phyloP scores from a whole-genome alignment of 495 filamentous ascomycete genomes.

The Rostrohypoxylon terebratum region DNA sequence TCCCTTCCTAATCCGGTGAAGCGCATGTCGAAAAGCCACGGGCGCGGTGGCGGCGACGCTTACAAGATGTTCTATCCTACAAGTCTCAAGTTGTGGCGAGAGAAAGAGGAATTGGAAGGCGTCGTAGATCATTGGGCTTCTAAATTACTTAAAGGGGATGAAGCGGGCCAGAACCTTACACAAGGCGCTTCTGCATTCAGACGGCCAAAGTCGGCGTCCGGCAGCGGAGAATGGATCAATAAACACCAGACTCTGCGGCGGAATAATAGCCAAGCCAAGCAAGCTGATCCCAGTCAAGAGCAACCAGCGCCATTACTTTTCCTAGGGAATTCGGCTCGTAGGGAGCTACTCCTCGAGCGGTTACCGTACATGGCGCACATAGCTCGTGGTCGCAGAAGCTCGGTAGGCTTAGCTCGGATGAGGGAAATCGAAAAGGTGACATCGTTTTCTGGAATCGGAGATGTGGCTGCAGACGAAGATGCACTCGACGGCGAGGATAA shows the following conservation, averaged over 20 bases:
- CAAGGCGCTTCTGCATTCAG: slow-evolving; percentile 59
- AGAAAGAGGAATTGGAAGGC: slow-evolving; percentile 80
- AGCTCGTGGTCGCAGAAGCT: slow-evolving; percentile 52
- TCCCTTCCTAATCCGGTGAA: slow-evolving; percentile 87
- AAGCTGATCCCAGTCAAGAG: slow-evolving; percentile 26
- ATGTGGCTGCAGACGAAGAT: slow-evolving; percentile 57
- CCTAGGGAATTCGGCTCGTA: slow-evolving; percentile 70
- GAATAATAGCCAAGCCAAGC: slow-evolving; percentile 27
- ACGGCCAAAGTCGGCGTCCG: slow-evolving; percentile 41
- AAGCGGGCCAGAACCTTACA: slow-evolving; percentile 48
- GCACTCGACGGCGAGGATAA: slow-evolving; percentile 62
- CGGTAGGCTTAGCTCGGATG: slow-evolving; percentile 41
- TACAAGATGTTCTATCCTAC: slow-evolving; percentile 91
- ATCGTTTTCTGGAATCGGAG: slow-evolving; percentile 67
- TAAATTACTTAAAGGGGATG: slow-evolving; percentile 63
- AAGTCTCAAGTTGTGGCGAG: slow-evolving; percentile 78
- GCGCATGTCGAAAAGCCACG: slow-evolving; percentile 61
- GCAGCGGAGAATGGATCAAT: slow-evolving; percentile 55
- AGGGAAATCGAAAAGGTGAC: slow-evolving; percentile 77
- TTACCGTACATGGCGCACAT: slow-evolving; percentile 87
- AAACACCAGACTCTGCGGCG: slow-evolving; percentile 40
- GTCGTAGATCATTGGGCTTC: slow-evolving; percentile 75
- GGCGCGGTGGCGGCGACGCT: slow-evolving; percentile 65
- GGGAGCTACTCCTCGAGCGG: slow-evolving; percentile 82
- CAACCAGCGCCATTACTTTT: slow-evolving; percentile 55